Percentiles rank a stretch among this genome's conserved stretches.
Evolutionary conservation across 331 rosid species (phyloP).

Genomic region (Spiraea crenata): DNA sequence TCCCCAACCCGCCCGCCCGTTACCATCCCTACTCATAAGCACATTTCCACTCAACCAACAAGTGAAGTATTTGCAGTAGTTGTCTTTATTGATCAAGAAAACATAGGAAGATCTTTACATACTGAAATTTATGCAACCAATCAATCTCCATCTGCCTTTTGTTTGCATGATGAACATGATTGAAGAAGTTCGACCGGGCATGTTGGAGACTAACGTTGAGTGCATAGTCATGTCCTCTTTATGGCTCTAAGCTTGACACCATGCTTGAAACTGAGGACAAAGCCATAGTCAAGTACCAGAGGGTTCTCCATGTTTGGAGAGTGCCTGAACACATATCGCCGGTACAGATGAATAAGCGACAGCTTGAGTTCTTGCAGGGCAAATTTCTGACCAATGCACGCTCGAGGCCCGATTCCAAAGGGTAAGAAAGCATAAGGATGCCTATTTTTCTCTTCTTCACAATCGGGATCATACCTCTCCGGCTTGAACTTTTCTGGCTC

Average conservation of each 20-base stretch:
- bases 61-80: too few species aligned
- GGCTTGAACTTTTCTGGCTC: constrained; percentile 94
- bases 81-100: too few species aligned
- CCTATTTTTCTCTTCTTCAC: constrained; percentile 72
- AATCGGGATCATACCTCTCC: constrained; percentile 76
- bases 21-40: too few species aligned
- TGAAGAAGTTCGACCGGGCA: background rate
- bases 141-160: too few species aligned
- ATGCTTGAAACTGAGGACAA: constrained; percentile 81
- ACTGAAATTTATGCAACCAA: too few species aligned
- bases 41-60: too few species aligned
- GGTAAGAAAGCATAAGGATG: constrained; percentile 87
- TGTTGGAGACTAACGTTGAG: too few species aligned
- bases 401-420: constrained; percentile 88
- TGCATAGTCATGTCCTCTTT: constrained; percentile 30
- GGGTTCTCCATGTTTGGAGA: constrained; percentile 84
- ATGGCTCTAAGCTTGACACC: constrained; percentile 73
- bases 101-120: too few species aligned
- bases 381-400: constrained; percentile 87
- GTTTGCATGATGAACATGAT: too few species aligned
- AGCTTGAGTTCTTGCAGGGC: constrained; percentile 78
- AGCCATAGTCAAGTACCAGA: constrained; percentile 73
- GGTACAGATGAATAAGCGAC: constrained; percentile 70
- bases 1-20: too few species aligned
- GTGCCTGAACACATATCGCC: constrained; percentile 67